Conservation (phyloP, 2,329 filamentous ascomycete species). For the Hirsutella thompsonii region DNA sequence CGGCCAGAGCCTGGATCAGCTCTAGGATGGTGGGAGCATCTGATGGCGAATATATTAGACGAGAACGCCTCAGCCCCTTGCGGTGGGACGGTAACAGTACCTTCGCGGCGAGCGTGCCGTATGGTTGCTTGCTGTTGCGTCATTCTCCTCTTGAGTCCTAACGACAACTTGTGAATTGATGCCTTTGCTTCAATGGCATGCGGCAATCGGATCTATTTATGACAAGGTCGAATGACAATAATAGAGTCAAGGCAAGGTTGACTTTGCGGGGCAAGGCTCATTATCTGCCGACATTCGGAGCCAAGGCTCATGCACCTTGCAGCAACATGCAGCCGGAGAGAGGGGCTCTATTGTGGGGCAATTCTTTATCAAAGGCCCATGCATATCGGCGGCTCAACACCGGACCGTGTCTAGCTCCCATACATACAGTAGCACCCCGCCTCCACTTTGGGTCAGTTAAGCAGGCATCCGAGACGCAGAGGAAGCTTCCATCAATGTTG, state of each 20-base stretch:
- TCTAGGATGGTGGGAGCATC: slow-evolving; percentile 72
- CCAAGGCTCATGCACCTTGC: too few relatives aligned
- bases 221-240: too few relatives aligned
- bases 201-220: too few relatives aligned
- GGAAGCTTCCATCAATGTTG: background rate
- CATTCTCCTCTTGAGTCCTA: slow-evolving; percentile 1
- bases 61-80: background rate
- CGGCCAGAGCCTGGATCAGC: slow-evolving; percentile 74
- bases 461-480: too few relatives aligned
- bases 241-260: too few relatives aligned
- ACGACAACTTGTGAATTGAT: background rate
- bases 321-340: too few relatives aligned
- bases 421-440: background rate
- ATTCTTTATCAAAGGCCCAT: background rate
- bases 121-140: slow-evolving; percentile 5
- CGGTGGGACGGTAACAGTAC: slow-evolving; percentile 19
- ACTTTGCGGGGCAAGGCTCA: too few relatives aligned
- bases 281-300: too few relatives aligned
- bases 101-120: slow-evolving; percentile 43
- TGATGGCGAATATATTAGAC: slow-evolving; percentile 19
- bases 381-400: slow-evolving; percentile 1
- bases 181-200: background rate
- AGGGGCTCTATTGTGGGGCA: background rate
- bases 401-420: background rate
- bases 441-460: background rate